phyloP scores from a whole-genome alignment of 139 green algal genomes.

The Chlorella sorokiniana region DNA sequence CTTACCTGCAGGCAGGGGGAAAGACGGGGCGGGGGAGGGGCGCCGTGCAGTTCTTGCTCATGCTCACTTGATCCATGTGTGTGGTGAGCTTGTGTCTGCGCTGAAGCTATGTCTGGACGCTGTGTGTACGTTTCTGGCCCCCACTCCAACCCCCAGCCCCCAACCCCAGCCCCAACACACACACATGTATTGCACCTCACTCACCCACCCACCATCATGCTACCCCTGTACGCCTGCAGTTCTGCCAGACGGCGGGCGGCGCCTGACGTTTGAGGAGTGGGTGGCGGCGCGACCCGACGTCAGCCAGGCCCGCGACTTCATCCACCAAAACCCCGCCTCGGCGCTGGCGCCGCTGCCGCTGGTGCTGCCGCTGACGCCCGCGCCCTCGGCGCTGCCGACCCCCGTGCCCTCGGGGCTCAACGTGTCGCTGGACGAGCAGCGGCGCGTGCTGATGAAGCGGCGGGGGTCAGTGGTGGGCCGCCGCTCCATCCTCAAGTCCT shows the following conservation, averaged over 20 bases:
- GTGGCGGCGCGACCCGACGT: conserved; percentile 67
- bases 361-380: conserved; percentile 32
- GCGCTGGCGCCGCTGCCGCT: conserved; percentile 75
- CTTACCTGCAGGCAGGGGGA: conserved; percentile 69
- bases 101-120: too few relatives aligned
- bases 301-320: conserved; percentile 56
- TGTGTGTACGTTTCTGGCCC: too few relatives aligned
- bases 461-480: conserved; percentile 72
- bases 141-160: not conserved
- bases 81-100: too few relatives aligned
- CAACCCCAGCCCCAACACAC: not conserved
- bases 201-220: not conserved
- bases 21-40: not conserved
- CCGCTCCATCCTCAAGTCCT: conserved; percentile 90
- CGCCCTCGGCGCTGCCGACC: conserved; percentile 2
- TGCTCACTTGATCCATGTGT: not conserved
- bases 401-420: conserved; percentile 21
- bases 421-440: conserved; percentile 56
- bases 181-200: not conserved
- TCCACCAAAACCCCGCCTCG: conserved; percentile 77
- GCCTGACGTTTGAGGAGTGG: conserved; percentile 65
- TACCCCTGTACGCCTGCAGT: conserved; percentile 16
- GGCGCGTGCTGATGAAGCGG: conserved; percentile 69
- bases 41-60: not conserved
- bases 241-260: conserved; percentile 33